Conservation (phyloP, 1,139 yeast genomes). For the Yamadazyma diospyri region DNA sequence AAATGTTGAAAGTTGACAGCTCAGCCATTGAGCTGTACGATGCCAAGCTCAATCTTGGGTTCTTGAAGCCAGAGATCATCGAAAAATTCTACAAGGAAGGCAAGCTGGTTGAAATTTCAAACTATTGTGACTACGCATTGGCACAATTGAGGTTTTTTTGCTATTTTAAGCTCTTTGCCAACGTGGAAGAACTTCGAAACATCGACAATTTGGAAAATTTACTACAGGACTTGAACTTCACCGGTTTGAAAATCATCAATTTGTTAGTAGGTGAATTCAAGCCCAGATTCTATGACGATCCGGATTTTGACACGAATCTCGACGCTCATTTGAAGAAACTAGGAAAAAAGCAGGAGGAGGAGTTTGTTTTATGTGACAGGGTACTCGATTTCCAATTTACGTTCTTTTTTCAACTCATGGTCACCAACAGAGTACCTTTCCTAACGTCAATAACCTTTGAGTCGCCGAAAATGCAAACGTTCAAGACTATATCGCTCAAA, state of each 20-base stretch:
- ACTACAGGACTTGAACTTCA: slow-evolving; percentile 21
- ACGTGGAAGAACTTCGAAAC: slow-evolving; percentile 19
- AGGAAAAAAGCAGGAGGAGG: slow-evolving; percentile 15
- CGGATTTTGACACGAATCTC: slow-evolving; percentile 15
- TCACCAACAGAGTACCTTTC: slow-evolving; percentile 36
- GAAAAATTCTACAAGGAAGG: slow-evolving; percentile 5
- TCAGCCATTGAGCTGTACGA: slow-evolving; percentile 7
- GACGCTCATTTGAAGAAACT: slow-evolving; percentile 1
- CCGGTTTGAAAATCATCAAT: slow-evolving; percentile 17
- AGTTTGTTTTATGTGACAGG: not conserved
- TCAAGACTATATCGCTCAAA: slow-evolving; percentile 28
- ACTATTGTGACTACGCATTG: slow-evolving; percentile 16
- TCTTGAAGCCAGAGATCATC: slow-evolving; percentile 11
- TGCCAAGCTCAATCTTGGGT: slow-evolving; percentile 6
- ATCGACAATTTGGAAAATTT: slow-evolving; percentile 16
- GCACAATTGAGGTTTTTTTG: slow-evolving; percentile 27
- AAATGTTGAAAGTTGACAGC: slow-evolving; percentile 1
- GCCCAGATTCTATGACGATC: slow-evolving; percentile 29
- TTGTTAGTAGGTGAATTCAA: slow-evolving; percentile 15
- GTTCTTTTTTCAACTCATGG: slow-evolving; percentile 33
- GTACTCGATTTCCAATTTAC: slow-evolving; percentile 19
- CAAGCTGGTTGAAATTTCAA: slow-evolving; percentile 2
- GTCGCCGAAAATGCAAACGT: slow-evolving; percentile 17
- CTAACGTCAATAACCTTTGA: slow-evolving; percentile 16
- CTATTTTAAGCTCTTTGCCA: slow-evolving; percentile 27